Evolutionary conservation across 2,329 filamentous ascomycete species (phyloP).

Genomic region (Dothideomycetidae sp.): DNA sequence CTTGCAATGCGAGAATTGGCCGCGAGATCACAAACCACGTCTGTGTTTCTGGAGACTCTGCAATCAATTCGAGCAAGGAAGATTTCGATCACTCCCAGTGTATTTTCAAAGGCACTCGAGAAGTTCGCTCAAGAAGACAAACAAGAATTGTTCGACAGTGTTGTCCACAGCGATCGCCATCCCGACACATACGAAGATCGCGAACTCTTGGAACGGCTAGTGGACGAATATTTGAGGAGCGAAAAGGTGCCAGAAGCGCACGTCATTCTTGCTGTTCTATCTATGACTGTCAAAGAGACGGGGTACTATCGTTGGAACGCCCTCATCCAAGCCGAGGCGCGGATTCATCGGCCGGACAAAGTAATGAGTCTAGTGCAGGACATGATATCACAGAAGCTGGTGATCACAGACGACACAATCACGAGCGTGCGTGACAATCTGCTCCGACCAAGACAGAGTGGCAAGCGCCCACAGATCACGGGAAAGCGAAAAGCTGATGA

Average conservation of each 20-base stretch:
- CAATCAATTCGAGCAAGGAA: conserved; percentile 45
- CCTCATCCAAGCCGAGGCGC: conserved; percentile 29
- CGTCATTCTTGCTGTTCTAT: conserved; percentile 33
- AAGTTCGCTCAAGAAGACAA: conserved; percentile 47
- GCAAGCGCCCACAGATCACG: conserved; percentile 22
- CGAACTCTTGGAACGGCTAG: conserved; percentile 33
- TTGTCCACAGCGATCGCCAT: conserved; percentile 48
- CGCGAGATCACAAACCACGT: conserved; percentile 43
- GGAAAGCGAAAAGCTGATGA: conserved; percentile 10
- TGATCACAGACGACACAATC: conserved; percentile 32
- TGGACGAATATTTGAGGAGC: conserved; percentile 18
- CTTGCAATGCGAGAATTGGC: conserved; percentile 65
- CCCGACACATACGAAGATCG: conserved; percentile 47
- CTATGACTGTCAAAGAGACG: conserved; percentile 27
- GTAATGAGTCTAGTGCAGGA: conserved; percentile 29
- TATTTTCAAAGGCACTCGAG: conserved; percentile 51
- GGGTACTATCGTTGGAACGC: conserved; percentile 33
- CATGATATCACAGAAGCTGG: conserved; percentile 34
- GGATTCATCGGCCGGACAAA: conserved; percentile 16
- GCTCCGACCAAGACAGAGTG: conserved; percentile 26
- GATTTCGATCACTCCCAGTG: conserved; percentile 47
- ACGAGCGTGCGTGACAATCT: conserved; percentile 27
- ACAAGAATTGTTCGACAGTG: conserved; percentile 35
- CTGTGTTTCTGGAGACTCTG: conserved; percentile 45
- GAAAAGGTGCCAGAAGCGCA: conserved; percentile 8